Base-by-base conservation (phyloP, 1,284 basidiomycete species). In the Lignosus rhinocerotis region DNA sequence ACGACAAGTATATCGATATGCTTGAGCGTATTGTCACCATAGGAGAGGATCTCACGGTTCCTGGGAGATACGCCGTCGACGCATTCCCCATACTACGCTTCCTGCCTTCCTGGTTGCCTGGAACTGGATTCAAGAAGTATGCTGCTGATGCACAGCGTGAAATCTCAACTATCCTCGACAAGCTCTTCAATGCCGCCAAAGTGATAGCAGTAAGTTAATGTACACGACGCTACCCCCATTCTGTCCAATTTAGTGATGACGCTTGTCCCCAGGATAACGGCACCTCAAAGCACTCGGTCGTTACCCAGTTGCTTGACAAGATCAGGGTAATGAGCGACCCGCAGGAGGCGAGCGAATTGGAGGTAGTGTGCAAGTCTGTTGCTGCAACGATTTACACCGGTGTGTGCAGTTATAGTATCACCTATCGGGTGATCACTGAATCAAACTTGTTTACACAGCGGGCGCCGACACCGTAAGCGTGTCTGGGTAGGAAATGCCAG, bases 61-160 rank as follows among this genome's bases (percentile, higher is more conserved):
- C 48, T 14, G 51, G 51, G 8, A n/a, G 36, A 33, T 52, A 41
- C 25, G 36, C 42, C 25, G 49, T 56, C 16, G 44, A 51, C 38
- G 12, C 47, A 41, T 16, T 51, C n/a, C 34, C 16, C 7, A 14
- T 51, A 58, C 60, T 69, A 39, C 55, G 55, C 31, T 42, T 60
- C 39, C 51, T 68, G 14, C 67, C 68, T 3, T 34, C 45, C 12
- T 70, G 69, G 67, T 53, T 70, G 33, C 69, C 68, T 12, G 68
- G 69, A 2, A 56, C 64, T 12, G 56, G 53, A 12, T 69, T 68
- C 34, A 51, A 46, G 43, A 38, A 17, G 11, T 32, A 45, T 17
- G 55, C 55, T 1, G n/a, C 47, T 3, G 32, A 31, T 17, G 25
- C n/a, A 14, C 47, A 49, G 19, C 21, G 21, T 9, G 43, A 45